Evolutionary conservation across 768 basidiomycete genomes (phyloP).

Genomic region (Boletus vermiculosoides): DNA sequence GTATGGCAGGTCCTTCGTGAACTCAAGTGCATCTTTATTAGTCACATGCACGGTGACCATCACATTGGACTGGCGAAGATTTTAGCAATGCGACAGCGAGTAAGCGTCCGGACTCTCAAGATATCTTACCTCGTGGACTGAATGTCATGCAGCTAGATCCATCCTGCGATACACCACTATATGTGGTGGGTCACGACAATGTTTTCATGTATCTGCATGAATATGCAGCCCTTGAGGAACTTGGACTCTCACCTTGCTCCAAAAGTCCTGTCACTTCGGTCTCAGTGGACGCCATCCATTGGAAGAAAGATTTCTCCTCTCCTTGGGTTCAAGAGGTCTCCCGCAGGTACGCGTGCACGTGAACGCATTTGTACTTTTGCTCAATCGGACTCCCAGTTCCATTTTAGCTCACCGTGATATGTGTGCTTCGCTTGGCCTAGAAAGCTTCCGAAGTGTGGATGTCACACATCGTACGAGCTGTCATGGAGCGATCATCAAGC

Average conservation of each 20-base stretch:
- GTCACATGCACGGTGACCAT: constrained; percentile 92
- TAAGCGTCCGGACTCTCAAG: constrained; percentile 26
- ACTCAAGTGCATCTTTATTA: constrained; percentile 78
- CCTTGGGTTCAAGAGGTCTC: constrained; percentile 5
- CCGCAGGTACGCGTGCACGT: constrained; percentile 4
- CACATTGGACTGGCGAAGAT: constrained; percentile 80
- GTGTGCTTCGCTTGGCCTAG: constrained; percentile 54
- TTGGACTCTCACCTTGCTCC: constrained; percentile 54
- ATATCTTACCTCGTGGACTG: background rate
- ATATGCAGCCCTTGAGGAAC: constrained; percentile 63
- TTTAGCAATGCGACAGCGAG: constrained; percentile 66
- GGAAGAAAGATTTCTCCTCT: constrained; percentile 39
- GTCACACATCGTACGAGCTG: constrained; percentile 72
- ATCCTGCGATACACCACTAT: constrained; percentile 60
- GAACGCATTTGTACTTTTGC: background rate
- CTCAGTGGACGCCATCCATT: constrained; percentile 55
- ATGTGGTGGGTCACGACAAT: constrained; percentile 59
- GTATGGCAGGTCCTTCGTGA: constrained; percentile 64
- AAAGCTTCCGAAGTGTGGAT: constrained; percentile 62
- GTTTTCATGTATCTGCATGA: constrained; percentile 73
- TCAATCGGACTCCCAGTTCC: constrained; percentile 39
- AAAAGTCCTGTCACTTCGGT: constrained; percentile 55
- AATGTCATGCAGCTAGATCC: constrained; percentile 56
- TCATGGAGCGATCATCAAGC: constrained; percentile 68
- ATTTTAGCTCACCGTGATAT: constrained; percentile 41